Evolutionary conservation across 345 rosid species (phyloP).

Genomic region (Pistacia integerrima): DNA sequence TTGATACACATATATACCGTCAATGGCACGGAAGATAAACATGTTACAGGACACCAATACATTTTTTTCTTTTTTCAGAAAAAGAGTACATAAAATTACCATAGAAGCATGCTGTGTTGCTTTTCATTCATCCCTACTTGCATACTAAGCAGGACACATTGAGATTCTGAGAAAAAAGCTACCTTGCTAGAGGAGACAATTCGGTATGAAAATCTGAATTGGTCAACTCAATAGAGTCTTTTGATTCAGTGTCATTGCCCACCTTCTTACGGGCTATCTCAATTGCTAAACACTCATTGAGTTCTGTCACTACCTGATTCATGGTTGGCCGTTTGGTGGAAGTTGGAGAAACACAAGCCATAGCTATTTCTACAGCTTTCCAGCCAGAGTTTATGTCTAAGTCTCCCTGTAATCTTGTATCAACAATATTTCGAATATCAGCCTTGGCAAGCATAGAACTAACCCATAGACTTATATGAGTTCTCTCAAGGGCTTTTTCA

Average conservation of each 20-base stretch:
- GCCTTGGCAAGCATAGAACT: constrained; percentile 35
- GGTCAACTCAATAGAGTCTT: neutral
- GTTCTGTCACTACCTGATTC: constrained; percentile 35
- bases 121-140: too few species aligned
- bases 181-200: constrained; percentile 5
- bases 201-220: neutral
- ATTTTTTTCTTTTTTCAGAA: too few species aligned
- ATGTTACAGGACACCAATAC: too few species aligned
- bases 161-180: too few species aligned
- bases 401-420: constrained; percentile 39
- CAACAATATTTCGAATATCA: constrained; percentile 42
- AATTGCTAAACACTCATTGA: constrained; percentile 27
- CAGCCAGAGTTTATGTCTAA: constrained; percentile 33
- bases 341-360: constrained; percentile 40
- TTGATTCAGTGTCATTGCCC: neutral
- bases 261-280: neutral
- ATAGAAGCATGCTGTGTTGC: too few species aligned
- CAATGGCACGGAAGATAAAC: too few species aligned
- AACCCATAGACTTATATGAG: constrained; percentile 40
- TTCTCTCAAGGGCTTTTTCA: neutral
- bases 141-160: too few species aligned
- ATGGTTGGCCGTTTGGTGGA: constrained; percentile 42
- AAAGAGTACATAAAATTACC: too few species aligned
- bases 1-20: too few species aligned
- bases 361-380: constrained; percentile 53